Conservation (phyloP, 1,139 yeast species). For the Debaryomycetaceae sp. region DNA sequence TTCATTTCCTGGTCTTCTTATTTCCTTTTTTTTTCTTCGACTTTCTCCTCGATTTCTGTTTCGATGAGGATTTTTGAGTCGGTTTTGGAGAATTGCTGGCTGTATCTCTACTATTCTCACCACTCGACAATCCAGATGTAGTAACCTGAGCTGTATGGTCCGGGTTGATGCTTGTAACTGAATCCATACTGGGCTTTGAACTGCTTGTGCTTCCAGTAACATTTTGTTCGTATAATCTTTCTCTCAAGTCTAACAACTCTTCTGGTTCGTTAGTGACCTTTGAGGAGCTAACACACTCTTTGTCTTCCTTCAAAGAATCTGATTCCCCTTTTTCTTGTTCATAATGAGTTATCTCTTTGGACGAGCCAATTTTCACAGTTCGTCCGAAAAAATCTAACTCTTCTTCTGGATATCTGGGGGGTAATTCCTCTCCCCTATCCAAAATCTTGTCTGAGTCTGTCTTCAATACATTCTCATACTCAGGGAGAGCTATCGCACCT, state of each 20-base stretch:
- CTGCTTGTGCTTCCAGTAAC: slow-evolving; percentile 8
- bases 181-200: background rate
- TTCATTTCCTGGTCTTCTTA: background rate
- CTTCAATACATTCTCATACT: slow-evolving; percentile 25
- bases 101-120: too few relatives aligned
- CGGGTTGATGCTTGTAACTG: too few relatives aligned
- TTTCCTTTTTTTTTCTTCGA: slow-evolving; percentile 1
- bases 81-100: too few relatives aligned
- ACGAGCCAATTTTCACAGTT: slow-evolving; percentile 22
- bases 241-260: slow-evolving; percentile 38
- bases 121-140: too few relatives aligned
- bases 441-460: slow-evolving; percentile 44
- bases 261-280: slow-evolving; percentile 35
- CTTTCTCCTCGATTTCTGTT: background rate
- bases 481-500: slow-evolving; percentile 43
- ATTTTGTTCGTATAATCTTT: slow-evolving; percentile 33
- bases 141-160: too few relatives aligned
- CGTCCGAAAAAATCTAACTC: slow-evolving; percentile 66
- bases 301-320: slow-evolving; percentile 12
- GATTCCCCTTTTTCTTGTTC: slow-evolving; percentile 10
- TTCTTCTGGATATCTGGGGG: slow-evolving; percentile 63
- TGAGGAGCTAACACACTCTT: slow-evolving; percentile 14
- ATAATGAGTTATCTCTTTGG: slow-evolving; percentile 17
- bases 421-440: slow-evolving; percentile 71
- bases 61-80: background rate